phyloP scores from a whole-genome alignment of 768 basidiomycete species.

The Termitomyces sp. region DNA sequence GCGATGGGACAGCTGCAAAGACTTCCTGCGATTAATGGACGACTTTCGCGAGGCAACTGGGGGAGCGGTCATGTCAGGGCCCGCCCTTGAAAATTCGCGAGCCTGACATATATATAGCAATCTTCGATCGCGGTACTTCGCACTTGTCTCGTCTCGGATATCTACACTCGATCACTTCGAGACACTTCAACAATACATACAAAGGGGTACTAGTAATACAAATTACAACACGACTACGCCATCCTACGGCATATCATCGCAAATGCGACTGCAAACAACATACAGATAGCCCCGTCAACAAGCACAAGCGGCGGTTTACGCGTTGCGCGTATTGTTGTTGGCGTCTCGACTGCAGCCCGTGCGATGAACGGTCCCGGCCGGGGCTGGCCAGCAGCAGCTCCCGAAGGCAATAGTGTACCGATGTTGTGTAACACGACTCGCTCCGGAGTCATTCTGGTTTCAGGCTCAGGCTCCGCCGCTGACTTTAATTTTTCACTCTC shows the following conservation, averaged over 20 bases:
- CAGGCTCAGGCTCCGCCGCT: neutral
- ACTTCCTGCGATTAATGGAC: constrained; percentile 23
- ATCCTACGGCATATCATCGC: constrained; percentile 62
- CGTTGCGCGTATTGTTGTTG: constrained; percentile 7
- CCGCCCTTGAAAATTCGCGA: neutral
- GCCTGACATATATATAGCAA: constrained; percentile 1
- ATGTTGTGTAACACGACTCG: constrained; percentile 6
- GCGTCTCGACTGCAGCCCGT: constrained; percentile 8
- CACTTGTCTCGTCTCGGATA: constrained; percentile 15
- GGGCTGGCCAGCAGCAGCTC: constrained; percentile 2
- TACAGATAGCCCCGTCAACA: constrained; percentile 69
- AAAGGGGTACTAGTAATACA: constrained; percentile 5
- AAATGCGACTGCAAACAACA: constrained; percentile 62
- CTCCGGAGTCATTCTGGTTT: neutral
- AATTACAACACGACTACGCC: constrained; percentile 21
- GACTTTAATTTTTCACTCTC: neutral
- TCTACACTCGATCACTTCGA: constrained; percentile 4
- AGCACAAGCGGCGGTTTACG: constrained; percentile 48
- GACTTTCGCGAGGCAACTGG: neutral
- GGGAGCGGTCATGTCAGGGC: constrained; percentile 1
- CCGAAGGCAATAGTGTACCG: constrained; percentile 6
- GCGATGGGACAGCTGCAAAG: constrained; percentile 29
- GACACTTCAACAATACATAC: neutral
- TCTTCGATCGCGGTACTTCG: neutral
- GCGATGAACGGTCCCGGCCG: constrained; percentile 7